These are phyloP conservation scores for Cercophora samala DNA, from an alignment of 495 filamentous ascomycete genomes.

Conservation along the genomic window DNA sequence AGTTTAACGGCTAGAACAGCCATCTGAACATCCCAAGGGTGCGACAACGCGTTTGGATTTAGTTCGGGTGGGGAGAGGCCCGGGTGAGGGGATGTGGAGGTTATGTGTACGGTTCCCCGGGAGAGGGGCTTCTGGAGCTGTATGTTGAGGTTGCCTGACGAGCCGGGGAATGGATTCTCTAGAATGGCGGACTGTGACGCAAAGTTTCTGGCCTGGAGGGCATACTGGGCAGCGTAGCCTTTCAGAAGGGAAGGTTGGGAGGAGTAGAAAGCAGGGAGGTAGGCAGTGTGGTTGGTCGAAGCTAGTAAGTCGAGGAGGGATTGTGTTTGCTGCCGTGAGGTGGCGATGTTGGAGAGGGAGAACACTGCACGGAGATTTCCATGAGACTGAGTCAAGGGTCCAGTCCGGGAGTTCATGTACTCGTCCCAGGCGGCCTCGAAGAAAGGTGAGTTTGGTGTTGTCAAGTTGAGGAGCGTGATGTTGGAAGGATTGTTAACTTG, in stretches of 20 bases:
- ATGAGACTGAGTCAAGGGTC: slow-evolving; percentile 23
- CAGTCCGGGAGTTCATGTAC: slow-evolving; percentile 25
- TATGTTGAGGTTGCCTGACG: no score
- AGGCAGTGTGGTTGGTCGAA: slow-evolving; percentile 12
- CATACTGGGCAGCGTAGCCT: slow-evolving; percentile 21
- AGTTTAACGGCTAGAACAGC: no score
- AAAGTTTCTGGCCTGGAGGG: slow-evolving; percentile 19
- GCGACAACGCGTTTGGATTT: no score
- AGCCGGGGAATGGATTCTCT: slow-evolving; percentile 21
- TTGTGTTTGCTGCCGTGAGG: slow-evolving; percentile 9
- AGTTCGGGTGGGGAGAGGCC: no score
- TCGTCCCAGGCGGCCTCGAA: slow-evolving; percentile 27
- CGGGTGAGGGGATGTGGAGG: background rate
- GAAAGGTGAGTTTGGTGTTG: slow-evolving; percentile 23
- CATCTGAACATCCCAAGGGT: no score
- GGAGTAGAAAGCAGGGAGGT: slow-evolving; percentile 23
- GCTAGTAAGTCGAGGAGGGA: slow-evolving; percentile 5
- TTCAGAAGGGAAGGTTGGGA: slow-evolving; percentile 10
- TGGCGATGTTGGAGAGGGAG: slow-evolving; percentile 17
- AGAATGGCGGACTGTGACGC: slow-evolving; percentile 7
- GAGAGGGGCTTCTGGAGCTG: no score
- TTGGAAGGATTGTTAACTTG: no score
- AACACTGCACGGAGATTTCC: slow-evolving; percentile 13
- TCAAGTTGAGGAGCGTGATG: no score
- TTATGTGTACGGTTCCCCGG: slow-evolving; percentile 19